phyloP scores from a whole-genome alignment of 202 grass and related monocot genomes.

The Carex sylvatica region DNA sequence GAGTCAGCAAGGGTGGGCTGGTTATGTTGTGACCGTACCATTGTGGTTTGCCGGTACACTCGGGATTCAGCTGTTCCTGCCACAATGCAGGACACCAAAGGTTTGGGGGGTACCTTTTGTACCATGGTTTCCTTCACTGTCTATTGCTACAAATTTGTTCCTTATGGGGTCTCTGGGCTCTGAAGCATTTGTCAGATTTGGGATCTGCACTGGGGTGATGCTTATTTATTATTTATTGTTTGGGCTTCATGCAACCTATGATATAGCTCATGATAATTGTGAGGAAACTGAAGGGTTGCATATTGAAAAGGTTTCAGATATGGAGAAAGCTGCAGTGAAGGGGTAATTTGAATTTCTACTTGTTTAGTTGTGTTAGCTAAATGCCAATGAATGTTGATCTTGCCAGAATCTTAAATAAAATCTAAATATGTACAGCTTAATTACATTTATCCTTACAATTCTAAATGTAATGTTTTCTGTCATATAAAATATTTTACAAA shows the following conservation, averaged over 20 bases:
- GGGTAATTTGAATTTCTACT: background rate
- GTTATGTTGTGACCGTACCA: slow-evolving; percentile 55
- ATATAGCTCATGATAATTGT: slow-evolving; percentile 55
- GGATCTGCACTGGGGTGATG: slow-evolving; percentile 66
- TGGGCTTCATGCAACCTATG: slow-evolving; percentile 83
- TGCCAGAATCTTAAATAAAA: background rate
- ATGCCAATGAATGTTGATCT: background rate
- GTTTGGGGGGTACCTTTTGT: slow-evolving; percentile 89
- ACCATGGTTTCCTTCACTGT: slow-evolving; percentile 87
- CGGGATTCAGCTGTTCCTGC: slow-evolving; percentile 63
- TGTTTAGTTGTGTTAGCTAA: background rate
- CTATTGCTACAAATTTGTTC: slow-evolving; percentile 94
- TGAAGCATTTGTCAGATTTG: slow-evolving; percentile 76
- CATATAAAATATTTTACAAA: too few species aligned
- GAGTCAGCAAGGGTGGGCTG: slow-evolving; percentile 47
- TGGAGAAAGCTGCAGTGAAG: slow-evolving; percentile 38
- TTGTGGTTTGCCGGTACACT: slow-evolving; percentile 53
- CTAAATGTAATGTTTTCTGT: too few species aligned
- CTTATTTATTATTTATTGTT: slow-evolving; percentile 79
- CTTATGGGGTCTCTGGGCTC: slow-evolving; percentile 83
- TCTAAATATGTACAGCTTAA: too few species aligned
- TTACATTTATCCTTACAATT: too few species aligned
- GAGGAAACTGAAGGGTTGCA: background rate
- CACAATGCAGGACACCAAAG: slow-evolving; percentile 49
- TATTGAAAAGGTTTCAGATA: slow-evolving; percentile 14